Conservation (phyloP, 1,284 basidiomycete species). For the Marasmius oreades region DNA sequence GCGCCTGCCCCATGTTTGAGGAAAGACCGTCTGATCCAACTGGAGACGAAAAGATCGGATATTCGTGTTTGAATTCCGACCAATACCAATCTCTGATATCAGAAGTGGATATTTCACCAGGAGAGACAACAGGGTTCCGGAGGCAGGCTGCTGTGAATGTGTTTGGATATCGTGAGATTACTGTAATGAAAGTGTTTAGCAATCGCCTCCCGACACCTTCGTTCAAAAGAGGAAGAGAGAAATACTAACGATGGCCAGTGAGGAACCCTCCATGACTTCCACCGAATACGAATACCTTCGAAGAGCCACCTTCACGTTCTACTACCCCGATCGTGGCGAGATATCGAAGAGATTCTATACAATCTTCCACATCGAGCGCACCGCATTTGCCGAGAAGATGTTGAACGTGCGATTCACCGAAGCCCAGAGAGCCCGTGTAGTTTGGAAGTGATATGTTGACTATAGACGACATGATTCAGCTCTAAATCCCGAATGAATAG, state of each 20-base stretch:
- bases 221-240: slow-evolving; percentile 1
- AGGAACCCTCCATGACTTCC: slow-evolving; percentile 78
- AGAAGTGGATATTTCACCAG: slow-evolving; percentile 48
- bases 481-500: no score
- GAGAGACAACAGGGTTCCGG: slow-evolving; percentile 69
- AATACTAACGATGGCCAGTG: slow-evolving; percentile 50
- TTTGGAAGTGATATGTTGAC: slow-evolving; percentile 62
- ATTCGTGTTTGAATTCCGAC: slow-evolving; percentile 52
- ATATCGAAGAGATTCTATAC: slow-evolving; percentile 49
- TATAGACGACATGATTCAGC: no score
- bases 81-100: slow-evolving; percentile 78
- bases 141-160: slow-evolving; percentile 59
- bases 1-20: slow-evolving; percentile 11
- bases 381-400: slow-evolving; percentile 56
- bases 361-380: slow-evolving; percentile 63
- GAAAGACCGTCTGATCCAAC: slow-evolving; percentile 10
- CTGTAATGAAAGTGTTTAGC: slow-evolving; percentile 29
- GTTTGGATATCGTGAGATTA: slow-evolving; percentile 61
- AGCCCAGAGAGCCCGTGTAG: slow-evolving; percentile 71
- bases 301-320: slow-evolving; percentile 37
- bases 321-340: slow-evolving; percentile 47
- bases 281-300: slow-evolving; percentile 55
- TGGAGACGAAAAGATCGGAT: slow-evolving; percentile 33
- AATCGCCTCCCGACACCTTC: no score
- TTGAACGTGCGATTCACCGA: slow-evolving; percentile 38